Percentiles rank a stretch among this genome's conserved stretches.
These are phyloP conservation scores for Casuarina glauca DNA, from an alignment of 306 rosid genomes.

Conservation along the genomic window DNA sequence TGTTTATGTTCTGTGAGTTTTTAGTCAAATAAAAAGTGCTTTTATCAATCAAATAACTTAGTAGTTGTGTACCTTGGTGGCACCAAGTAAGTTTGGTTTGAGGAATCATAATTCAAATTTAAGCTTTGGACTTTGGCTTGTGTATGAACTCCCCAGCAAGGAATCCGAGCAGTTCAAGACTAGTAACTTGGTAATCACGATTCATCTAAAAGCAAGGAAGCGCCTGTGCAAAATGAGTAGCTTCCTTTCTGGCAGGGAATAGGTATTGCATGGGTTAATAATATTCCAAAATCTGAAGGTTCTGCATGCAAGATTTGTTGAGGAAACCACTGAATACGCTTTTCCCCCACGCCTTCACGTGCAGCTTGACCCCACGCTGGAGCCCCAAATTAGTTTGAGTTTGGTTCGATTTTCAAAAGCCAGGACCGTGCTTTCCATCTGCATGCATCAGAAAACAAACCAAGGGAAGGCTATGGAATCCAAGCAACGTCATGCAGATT, in stretches of 20 bases:
- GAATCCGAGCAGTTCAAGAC: too few species aligned
- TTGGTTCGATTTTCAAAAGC: not conserved
- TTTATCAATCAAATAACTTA: too few species aligned
- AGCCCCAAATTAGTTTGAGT: not conserved
- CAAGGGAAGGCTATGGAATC: not conserved
- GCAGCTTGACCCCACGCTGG: not conserved
- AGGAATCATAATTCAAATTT: not conserved
- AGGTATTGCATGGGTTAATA: not conserved
- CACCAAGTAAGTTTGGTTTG: not conserved
- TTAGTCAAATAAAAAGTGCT: too few species aligned
- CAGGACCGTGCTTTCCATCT: not conserved
- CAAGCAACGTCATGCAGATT: not conserved
- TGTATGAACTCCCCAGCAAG: not conserved
- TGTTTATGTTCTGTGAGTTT: too few species aligned
- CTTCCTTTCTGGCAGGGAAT: not conserved
- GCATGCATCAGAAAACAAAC: not conserved
- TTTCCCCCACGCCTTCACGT: slow-evolving; percentile 9
- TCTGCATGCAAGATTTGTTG: slow-evolving; percentile 1
- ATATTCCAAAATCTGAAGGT: not conserved
- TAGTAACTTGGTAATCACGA: not conserved
- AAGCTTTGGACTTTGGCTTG: not conserved
- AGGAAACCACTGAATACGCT: not conserved
- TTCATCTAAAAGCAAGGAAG: not conserved
- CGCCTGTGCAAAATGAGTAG: not conserved
- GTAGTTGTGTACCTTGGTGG: too few species aligned